Evolutionary conservation across 805 yeast genomes (phyloP), one percentile per base, ranked within the genome.

Genomic region (Metschnikowia henanensis): DNA sequence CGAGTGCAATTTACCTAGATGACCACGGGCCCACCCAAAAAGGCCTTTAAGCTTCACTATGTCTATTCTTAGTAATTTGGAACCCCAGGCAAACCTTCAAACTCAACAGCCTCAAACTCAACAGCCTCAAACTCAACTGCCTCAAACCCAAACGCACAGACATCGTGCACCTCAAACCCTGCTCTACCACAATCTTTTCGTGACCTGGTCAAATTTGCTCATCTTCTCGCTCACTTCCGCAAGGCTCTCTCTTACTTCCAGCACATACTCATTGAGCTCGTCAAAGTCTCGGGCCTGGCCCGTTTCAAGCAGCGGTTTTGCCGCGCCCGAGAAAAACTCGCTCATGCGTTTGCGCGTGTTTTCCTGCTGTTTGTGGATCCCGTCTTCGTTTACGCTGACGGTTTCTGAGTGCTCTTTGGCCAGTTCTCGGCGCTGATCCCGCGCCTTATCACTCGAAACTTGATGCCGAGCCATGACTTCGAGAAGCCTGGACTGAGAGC

Each of bases 201-300:
- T 68, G 10, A 65, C 61, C 13, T 67, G 70, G 50, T 77, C 81
- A 41, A 77, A 75, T 15, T 57, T 57, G 51, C 68, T 66, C 66
- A 78, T 75, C 13, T 71, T 61, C 32, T 68, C 70, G 4, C 81
- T 81, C 12, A 85, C 81, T 9, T 65, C 65, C 22, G 73, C 77
- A 31, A 86, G 68, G 43, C 73, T 71, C 17, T 53, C 59, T 29
- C 75, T 68, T 4, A 84, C 76, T 8, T 70, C 70, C 18, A 70
- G 72, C 8, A 83, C 79, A 29, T 75, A 77, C 21, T 64, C 62
- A 43, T 72, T 71, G 49, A 84, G 67, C 36, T 68, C 72, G 19
- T 72, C 76, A 47, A 84, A 81, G 41, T 79, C 57, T 18, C 66
- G 55, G 10, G 56, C 51, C 34, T 64, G 73, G 8, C 63, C 49